Evolutionary conservation across 768 basidiomycete genomes (phyloP).

Genomic region (Polyporus arcularius): DNA sequence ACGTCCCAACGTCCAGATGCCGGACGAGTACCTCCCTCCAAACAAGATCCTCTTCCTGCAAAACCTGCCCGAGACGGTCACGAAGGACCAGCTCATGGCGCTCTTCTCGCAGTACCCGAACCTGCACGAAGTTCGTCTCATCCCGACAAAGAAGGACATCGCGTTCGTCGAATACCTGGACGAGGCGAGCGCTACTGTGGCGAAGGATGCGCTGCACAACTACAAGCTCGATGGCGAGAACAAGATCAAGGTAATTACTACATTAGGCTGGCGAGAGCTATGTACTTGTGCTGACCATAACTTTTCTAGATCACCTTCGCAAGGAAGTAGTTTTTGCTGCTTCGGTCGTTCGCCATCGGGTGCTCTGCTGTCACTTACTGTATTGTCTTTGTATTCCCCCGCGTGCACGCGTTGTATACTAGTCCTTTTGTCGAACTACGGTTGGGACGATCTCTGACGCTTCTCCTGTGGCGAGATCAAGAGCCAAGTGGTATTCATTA

Average conservation of each 20-base stretch:
- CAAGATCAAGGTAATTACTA: slow-evolving; percentile 84
- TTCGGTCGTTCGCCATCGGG: not conserved
- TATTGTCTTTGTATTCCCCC: slow-evolving; percentile 16
- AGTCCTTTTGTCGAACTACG: not conserved
- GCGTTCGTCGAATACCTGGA: slow-evolving; percentile 98
- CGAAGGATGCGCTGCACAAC: slow-evolving; percentile 96
- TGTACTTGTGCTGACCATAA: not conserved
- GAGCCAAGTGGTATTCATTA: too few species aligned
- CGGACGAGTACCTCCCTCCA: slow-evolving; percentile 98
- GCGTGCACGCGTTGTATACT: slow-evolving; percentile 12
- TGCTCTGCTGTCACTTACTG: not conserved
- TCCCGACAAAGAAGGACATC: slow-evolving; percentile 95
- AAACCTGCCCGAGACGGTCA: slow-evolving; percentile 91
- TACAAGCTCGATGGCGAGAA: slow-evolving; percentile 97
- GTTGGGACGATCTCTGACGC: not conserved
- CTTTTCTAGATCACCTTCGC: slow-evolving; percentile 32
- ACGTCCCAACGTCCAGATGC: slow-evolving; percentile 91
- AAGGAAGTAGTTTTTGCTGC: slow-evolving; percentile 24
- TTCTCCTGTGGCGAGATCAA: not conserved
- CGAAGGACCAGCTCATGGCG: slow-evolving; percentile 87
- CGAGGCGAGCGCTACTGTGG: slow-evolving; percentile 87
- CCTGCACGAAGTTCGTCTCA: slow-evolving; percentile 95
- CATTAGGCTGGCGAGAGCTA: slow-evolving; percentile 10
- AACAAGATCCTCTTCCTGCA: slow-evolving; percentile 99
- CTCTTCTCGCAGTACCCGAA: slow-evolving; percentile 97